phyloP scores from a whole-genome alignment of 2,329 filamentous ascomycete species.

The Fusarium albidum region DNA sequence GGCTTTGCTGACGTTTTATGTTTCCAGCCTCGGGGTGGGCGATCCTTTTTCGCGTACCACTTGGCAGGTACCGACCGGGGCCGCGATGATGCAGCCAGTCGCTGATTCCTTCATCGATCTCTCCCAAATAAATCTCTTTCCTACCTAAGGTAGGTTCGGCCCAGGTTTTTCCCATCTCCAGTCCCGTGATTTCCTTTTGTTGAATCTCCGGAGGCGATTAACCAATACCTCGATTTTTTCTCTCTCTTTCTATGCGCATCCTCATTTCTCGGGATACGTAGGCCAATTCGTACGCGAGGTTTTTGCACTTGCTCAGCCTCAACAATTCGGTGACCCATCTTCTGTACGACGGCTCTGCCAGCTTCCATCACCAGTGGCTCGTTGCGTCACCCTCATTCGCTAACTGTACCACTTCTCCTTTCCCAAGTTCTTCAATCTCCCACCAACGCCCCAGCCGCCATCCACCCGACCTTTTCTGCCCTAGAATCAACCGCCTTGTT shows the following conservation, averaged over 20 bases:
- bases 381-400: slow-evolving; percentile 16
- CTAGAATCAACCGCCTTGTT: not conserved
- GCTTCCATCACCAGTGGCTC: slow-evolving; percentile 8
- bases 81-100: slow-evolving; percentile 5
- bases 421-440: not conserved
- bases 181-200: slow-evolving; percentile 7
- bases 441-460: not conserved
- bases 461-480: not conserved
- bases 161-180: not conserved
- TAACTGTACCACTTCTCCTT: slow-evolving; percentile 15
- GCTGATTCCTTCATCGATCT: slow-evolving; percentile 1
- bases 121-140: not conserved
- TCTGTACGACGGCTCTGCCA: slow-evolving; percentile 12
- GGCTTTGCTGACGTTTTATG: too few relatives aligned
- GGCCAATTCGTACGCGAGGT: not conserved
- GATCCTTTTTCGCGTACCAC: too few relatives aligned
- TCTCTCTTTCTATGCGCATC: not conserved
- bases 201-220: not conserved
- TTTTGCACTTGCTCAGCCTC: slow-evolving; percentile 7
- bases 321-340: slow-evolving; percentile 1
- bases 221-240: not conserved
- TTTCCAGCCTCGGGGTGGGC: too few relatives aligned
- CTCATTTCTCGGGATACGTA: not conserved
- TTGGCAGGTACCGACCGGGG: slow-evolving; percentile 1
- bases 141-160: slow-evolving; percentile 1